A percentile compares a stretch with the other conserved stretches of the same genome.
Evolutionary conservation across 768 basidiomycete genomes (phyloP).

Genomic region (Tylopilus intermedius): DNA sequence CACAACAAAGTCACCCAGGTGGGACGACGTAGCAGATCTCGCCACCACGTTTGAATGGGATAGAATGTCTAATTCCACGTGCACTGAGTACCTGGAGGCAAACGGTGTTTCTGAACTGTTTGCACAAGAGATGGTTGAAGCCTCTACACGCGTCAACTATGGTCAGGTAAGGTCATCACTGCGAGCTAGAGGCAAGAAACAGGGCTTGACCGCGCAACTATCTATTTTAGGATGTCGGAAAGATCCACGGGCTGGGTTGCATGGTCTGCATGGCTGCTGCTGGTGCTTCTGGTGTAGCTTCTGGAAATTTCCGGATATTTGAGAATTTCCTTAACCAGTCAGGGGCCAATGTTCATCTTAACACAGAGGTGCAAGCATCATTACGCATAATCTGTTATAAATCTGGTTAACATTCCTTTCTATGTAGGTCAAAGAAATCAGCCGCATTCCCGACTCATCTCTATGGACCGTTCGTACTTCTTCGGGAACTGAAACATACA

Average conservation of each 20-base stretch:
- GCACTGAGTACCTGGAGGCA: constrained; percentile 50
- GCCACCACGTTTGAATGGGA: constrained; percentile 50
- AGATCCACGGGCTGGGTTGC: constrained; percentile 76
- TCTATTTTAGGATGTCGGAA: constrained; percentile 49
- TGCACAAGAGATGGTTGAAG: constrained; percentile 71
- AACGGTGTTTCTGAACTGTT: constrained; percentile 56
- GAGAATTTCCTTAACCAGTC: constrained; percentile 72
- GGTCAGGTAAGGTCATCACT: constrained; percentile 48
- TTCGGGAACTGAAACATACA: constrained; percentile 50
- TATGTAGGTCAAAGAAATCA: constrained; percentile 50
- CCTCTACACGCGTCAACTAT: constrained; percentile 79
- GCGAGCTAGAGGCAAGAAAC: not conserved
- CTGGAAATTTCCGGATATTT: constrained; percentile 85
- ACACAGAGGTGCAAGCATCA: constrained; percentile 50
- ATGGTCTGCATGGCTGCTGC: constrained; percentile 64
- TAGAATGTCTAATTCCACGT: constrained; percentile 45
- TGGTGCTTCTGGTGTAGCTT: constrained; percentile 60
- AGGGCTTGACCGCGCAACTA: not conserved
- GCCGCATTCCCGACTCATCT: constrained; percentile 38
- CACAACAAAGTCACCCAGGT: constrained; percentile 47
- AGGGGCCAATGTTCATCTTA: constrained; percentile 62
- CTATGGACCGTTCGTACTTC: constrained; percentile 52
- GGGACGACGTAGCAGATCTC: constrained; percentile 57
- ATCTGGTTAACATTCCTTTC: not conserved
- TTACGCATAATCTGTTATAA: not conserved